phyloP scores from a whole-genome alignment of 1,284 basidiomycete genomes.

The Gymnopus androsaceus region DNA sequence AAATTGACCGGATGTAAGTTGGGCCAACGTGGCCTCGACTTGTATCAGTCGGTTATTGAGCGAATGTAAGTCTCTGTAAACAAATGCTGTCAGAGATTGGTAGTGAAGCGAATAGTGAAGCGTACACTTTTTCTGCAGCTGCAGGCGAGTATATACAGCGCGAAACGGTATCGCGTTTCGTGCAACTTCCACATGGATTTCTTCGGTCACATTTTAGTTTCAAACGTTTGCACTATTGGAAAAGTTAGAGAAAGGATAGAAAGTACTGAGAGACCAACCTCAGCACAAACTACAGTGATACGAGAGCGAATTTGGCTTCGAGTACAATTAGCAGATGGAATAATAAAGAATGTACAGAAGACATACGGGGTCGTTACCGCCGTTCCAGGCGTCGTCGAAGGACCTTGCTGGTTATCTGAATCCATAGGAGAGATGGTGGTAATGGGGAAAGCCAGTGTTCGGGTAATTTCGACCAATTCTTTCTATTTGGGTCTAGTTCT shows the following conservation, averaged over 20 bases:
- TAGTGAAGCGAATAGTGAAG: conserved; percentile 19
- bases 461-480: conserved; percentile 6
- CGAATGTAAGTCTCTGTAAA: conserved; percentile 68
- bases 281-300: conserved; percentile 79
- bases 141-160: conserved; percentile 78
- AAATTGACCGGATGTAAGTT: conserved; percentile 46
- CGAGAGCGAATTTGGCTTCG: conserved; percentile 74
- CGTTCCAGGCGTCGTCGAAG: conserved; percentile 6
- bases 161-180: conserved; percentile 72
- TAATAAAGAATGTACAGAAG: background rate
- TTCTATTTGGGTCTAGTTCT: background rate
- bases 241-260: conserved; percentile 17
- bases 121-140: conserved; percentile 79
- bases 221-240: conserved; percentile 72
- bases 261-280: conserved; percentile 47
- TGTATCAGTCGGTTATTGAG: conserved; percentile 75
- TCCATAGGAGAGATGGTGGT: conserved; percentile 12
- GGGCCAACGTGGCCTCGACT: conserved; percentile 50
- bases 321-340: background rate
- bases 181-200: conserved; percentile 72
- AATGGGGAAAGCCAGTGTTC: conserved; percentile 8
- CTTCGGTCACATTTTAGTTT: conserved; percentile 81
- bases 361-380: conserved; percentile 10
- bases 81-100: conserved; percentile 3
- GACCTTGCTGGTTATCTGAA: conserved; percentile 9